phyloP scores from a whole-genome alignment of 345 rosid species.

The Dimocarpus longan region DNA sequence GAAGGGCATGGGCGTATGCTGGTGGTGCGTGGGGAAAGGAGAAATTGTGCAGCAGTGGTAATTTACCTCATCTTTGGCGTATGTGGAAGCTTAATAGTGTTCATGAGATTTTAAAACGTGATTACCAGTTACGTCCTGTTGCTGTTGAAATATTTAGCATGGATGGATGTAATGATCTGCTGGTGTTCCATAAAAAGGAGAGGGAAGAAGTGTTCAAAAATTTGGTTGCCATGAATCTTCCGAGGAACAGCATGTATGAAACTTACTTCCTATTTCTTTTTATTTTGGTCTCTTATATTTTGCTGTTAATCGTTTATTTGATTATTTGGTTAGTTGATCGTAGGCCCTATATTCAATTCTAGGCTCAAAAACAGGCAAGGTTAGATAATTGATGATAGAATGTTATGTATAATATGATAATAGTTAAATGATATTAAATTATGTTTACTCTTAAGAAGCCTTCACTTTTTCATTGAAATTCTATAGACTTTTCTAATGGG shows the following conservation, averaged over 20 bases:
- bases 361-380: neutral
- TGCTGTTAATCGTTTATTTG: neutral
- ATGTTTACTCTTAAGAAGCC: neutral
- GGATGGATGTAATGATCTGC: slow-evolving; percentile 98
- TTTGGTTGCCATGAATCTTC: slow-evolving; percentile 93
- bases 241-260: slow-evolving; percentile 89
- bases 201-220: slow-evolving; percentile 99
- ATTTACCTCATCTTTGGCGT: slow-evolving; percentile 90
- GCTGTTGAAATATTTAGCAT: slow-evolving; percentile 98
- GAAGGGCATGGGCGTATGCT: slow-evolving; percentile 98
- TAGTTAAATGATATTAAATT: neutral
- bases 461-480: neutral
- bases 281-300: neutral
- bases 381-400: neutral
- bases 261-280: slow-evolving; percentile 23
- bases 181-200: slow-evolving; percentile 96
- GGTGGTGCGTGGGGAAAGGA: slow-evolving; percentile 99
- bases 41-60: slow-evolving; percentile 70
- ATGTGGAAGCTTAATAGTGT: slow-evolving; percentile 98
- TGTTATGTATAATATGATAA: neutral
- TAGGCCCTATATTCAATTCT: neutral
- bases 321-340: slow-evolving; percentile 4
- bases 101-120: slow-evolving; percentile 97
- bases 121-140: slow-evolving; percentile 99
- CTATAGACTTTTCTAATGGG: neutral